Conservation (phyloP, 2,329 filamentous ascomycete species). For the Pseudofabraea citricarpa region DNA sequence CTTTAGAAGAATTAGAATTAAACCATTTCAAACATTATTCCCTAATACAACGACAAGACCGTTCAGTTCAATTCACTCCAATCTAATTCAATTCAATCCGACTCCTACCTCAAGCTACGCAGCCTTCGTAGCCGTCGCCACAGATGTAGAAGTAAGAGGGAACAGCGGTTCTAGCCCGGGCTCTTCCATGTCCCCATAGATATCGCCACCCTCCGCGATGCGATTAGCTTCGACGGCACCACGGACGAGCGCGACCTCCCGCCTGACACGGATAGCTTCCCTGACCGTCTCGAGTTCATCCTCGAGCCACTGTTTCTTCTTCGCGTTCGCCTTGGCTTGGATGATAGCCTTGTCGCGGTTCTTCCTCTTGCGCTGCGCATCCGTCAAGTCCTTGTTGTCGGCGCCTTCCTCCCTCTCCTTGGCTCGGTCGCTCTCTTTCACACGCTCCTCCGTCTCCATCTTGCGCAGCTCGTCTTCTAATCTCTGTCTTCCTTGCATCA, state of each 20-base stretch:
- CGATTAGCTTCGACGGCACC: slow-evolving; percentile 12
- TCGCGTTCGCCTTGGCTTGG: slow-evolving; percentile 6
- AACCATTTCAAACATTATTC: no score
- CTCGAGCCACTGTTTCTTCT: slow-evolving; percentile 10
- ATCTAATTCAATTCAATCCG: no score
- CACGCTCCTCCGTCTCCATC: slow-evolving; percentile 3
- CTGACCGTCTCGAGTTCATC: slow-evolving; percentile 8
- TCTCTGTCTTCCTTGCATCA: slow-evolving; percentile 8
- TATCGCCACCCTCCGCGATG: slow-evolving; percentile 11
- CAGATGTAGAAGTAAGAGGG: not conserved
- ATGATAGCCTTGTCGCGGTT: not conserved
- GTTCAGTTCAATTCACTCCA: no score
- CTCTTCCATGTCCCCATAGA: slow-evolving; percentile 14
- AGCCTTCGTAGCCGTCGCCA: not conserved
- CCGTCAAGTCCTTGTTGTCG: slow-evolving; percentile 4
- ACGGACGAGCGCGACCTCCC: slow-evolving; percentile 13
- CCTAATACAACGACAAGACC: no score
- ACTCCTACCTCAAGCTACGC: no score
- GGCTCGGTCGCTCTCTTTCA: not conserved
- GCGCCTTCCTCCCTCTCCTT: not conserved
- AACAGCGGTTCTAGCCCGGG: slow-evolving; percentile 5
- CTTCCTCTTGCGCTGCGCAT: slow-evolving; percentile 2
- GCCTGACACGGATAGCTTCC: slow-evolving; percentile 13
- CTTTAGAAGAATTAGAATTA: no score
- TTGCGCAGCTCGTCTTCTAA: slow-evolving; percentile 10